These are phyloP conservation scores for Cutaneotrichosporon mucoides DNA, from an alignment of 1,284 basidiomycete genomes.

Conservation along the genomic window DNA sequence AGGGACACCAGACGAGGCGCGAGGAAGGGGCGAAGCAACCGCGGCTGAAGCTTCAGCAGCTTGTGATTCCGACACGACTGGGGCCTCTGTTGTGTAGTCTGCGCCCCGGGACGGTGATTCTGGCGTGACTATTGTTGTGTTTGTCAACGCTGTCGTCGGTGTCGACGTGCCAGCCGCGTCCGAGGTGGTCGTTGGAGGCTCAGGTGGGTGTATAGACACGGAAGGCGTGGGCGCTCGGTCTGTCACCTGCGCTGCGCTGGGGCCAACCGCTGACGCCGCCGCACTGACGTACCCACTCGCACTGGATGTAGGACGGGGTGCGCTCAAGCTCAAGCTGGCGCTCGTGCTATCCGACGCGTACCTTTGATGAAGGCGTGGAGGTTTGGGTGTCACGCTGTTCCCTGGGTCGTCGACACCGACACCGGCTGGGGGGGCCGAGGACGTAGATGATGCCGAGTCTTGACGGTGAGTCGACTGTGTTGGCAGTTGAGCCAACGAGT, in stretches of 20 bases:
- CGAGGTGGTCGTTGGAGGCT: background rate
- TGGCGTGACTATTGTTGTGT: background rate
- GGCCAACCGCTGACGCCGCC: background rate
- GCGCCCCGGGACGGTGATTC: background rate
- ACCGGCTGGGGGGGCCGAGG: background rate
- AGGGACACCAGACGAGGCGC: background rate
- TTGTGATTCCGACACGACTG: background rate
- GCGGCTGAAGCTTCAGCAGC: no score
- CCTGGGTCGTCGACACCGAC: background rate
- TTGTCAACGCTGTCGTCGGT: background rate
- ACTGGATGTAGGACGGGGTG: background rate
- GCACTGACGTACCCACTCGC: background rate
- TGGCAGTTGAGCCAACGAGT: slow-evolving; percentile 4
- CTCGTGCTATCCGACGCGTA: background rate
- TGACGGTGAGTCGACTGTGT: background rate
- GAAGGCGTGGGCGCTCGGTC: background rate
- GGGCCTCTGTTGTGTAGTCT: background rate
- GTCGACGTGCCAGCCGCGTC: background rate
- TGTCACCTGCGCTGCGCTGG: background rate
- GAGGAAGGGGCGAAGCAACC: background rate
- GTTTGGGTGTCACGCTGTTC: background rate
- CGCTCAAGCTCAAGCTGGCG: background rate
- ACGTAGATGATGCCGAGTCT: background rate
- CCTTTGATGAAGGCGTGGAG: background rate
- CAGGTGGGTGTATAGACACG: background rate